phyloP scores from a whole-genome alignment of 495 filamentous ascomycete species.

The Talaromyces borbonicus region DNA sequence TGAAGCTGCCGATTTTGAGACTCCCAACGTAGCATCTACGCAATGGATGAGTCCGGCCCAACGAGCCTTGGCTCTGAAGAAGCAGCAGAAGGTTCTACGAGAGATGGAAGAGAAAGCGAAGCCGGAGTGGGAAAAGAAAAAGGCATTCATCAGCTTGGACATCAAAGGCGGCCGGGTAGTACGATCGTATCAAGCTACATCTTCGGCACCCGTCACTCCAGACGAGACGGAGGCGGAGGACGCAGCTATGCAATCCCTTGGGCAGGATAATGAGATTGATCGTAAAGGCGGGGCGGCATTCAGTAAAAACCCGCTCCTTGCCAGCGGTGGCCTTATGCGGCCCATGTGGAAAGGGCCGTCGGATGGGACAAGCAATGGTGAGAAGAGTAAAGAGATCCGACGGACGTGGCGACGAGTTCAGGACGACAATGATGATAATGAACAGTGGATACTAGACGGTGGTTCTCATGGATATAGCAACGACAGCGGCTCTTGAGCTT shows the following conservation, averaged over 20 bases:
- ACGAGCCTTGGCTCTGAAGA: slow-evolving; percentile 76
- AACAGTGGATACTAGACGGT: slow-evolving; percentile 84
- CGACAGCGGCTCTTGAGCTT: slow-evolving; percentile 1
- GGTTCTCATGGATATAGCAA: slow-evolving; percentile 51
- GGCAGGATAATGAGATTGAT: slow-evolving; percentile 9
- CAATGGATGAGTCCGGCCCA: slow-evolving; percentile 87
- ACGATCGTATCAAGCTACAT: slow-evolving; percentile 51
- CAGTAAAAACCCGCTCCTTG: slow-evolving; percentile 72
- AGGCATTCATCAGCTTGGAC: slow-evolving; percentile 79
- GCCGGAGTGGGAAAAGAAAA: slow-evolving; percentile 90
- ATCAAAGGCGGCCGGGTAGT: slow-evolving; percentile 67
- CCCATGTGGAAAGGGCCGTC: slow-evolving; percentile 61
- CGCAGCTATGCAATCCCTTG: background rate
- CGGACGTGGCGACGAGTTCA: slow-evolving; percentile 81
- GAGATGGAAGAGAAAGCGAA: slow-evolving; percentile 86
- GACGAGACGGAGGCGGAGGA: slow-evolving; percentile 19
- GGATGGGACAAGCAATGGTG: slow-evolving; percentile 29
- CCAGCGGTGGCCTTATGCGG: slow-evolving; percentile 58
- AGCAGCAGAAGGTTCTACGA: slow-evolving; percentile 76
- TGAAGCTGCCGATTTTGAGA: slow-evolving; percentile 90
- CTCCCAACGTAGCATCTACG: slow-evolving; percentile 52
- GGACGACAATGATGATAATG: slow-evolving; percentile 83
- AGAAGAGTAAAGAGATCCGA: slow-evolving; percentile 28
- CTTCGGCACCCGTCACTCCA: slow-evolving; percentile 26
- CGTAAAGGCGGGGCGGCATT: slow-evolving; percentile 50